Evolutionary conservation across 306 rosid genomes (phyloP).

Genomic region (Cucumis hystrix): DNA sequence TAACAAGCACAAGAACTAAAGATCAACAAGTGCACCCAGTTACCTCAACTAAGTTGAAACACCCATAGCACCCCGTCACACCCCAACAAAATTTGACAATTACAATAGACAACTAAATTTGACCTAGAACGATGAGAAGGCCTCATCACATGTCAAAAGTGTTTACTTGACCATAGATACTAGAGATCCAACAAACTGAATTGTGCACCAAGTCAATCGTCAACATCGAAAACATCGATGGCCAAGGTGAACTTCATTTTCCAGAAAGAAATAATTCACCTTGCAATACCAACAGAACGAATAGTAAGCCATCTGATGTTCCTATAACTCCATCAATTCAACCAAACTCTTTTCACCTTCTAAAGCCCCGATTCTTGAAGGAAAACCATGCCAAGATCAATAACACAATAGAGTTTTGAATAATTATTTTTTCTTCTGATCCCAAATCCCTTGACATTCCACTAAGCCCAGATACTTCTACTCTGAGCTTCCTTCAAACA

Average conservation of each 20-base stretch:
- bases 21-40: too few relatives aligned
- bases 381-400: neutral
- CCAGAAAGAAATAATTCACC: neutral
- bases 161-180: too few relatives aligned
- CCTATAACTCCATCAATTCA: neutral
- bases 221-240: neutral
- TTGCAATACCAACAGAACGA: neutral
- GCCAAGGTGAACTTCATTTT: neutral
- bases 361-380: neutral
- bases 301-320: neutral
- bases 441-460: neutral
- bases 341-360: neutral
- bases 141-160: neutral
- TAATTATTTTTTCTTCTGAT: neutral
- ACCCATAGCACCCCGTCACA: too few relatives aligned
- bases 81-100: too few relatives aligned
- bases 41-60: too few relatives aligned
- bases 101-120: too few relatives aligned
- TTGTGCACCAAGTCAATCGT: neutral
- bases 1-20: too few relatives aligned
- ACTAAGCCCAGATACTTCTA: neutral
- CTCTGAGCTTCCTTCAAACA: neutral
- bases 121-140: too few relatives aligned
- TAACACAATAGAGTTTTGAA: neutral
- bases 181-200: neutral